Evolutionary conservation across 2,329 filamentous ascomycete genomes (phyloP).

Genomic region (Nannizziopsis barbatae): DNA sequence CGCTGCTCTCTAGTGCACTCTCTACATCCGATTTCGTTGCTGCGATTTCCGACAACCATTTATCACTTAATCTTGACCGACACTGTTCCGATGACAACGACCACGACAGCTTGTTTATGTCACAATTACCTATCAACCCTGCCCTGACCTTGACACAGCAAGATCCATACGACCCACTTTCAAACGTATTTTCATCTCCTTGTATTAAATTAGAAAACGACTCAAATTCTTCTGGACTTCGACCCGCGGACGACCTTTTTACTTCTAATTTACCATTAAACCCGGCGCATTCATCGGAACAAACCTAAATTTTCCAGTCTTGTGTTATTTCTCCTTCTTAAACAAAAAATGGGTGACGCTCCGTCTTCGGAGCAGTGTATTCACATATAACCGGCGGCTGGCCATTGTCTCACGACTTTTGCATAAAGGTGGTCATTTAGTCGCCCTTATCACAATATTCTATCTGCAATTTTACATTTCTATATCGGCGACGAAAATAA

Average conservation of each 20-base stretch:
- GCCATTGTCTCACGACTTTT: too few relatives aligned
- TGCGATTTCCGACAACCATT: too few relatives aligned
- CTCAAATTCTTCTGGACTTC: background rate
- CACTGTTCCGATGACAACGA: background rate
- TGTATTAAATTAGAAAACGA: conserved; percentile 10
- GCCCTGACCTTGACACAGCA: conserved; percentile 7
- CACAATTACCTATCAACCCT: conserved; percentile 27
- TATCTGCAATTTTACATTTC: conserved; percentile 2
- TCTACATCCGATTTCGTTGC: conserved; percentile 4
- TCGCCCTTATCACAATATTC: background rate
- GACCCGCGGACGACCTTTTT: conserved; percentile 18
- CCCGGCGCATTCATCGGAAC: conserved; percentile 15
- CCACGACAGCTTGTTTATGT: conserved; percentile 20
- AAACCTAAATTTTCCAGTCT: background rate
- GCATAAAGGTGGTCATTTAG: too few relatives aligned
- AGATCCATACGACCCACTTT: background rate
- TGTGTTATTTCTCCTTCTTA: background rate
- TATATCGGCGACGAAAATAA: conserved; percentile 4
- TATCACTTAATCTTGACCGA: background rate
- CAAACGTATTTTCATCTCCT: conserved; percentile 1
- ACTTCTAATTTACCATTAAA: conserved; percentile 27
- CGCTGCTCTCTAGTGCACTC: background rate
- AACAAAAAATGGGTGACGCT: background rate
- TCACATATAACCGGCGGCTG: conserved; percentile 1
- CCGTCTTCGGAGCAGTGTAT: background rate